Conservation (phyloP, 2,329 filamentous ascomycete species). For the Aquanectria penicillioides region DNA sequence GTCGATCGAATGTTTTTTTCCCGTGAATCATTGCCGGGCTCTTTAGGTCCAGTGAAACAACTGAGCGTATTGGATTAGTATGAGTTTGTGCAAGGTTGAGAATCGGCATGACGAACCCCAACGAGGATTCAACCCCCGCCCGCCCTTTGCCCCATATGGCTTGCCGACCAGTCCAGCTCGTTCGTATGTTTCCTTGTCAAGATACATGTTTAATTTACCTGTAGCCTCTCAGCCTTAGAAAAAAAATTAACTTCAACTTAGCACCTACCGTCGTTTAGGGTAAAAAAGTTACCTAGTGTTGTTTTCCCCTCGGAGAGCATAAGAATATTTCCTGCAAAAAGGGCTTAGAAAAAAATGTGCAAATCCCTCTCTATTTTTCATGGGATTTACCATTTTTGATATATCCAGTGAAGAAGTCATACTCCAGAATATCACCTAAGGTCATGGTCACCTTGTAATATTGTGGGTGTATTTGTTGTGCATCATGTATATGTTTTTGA, state of each 20-base stretch:
- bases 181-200: conserved; percentile 86
- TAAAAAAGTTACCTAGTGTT: conserved; percentile 77
- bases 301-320: conserved; percentile 85
- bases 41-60: conserved; percentile 80
- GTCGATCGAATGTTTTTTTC: conserved; percentile 82
- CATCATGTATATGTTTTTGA: conserved; percentile 59
- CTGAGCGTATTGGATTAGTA: conserved; percentile 53
- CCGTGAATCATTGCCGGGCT: conserved; percentile 81
- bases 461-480: conserved; percentile 46
- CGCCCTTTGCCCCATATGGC: conserved; percentile 68
- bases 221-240: neutral
- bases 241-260: neutral
- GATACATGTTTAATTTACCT: conserved; percentile 79
- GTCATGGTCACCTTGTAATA: conserved; percentile 80
- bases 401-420: conserved; percentile 83
- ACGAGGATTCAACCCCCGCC: conserved; percentile 70
- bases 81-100: conserved; percentile 36
- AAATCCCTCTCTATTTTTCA: neutral
- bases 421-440: conserved; percentile 75
- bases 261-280: conserved; percentile 71
- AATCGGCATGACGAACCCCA: conserved; percentile 68
- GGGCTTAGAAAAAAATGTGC: neutral
- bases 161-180: conserved; percentile 82
- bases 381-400: conserved; percentile 80
- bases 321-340: conserved; percentile 72